These are phyloP conservation scores for Nicotiana tomentosiformis DNA, from an alignment of 257 asterid species.

Conservation along the genomic window DNA sequence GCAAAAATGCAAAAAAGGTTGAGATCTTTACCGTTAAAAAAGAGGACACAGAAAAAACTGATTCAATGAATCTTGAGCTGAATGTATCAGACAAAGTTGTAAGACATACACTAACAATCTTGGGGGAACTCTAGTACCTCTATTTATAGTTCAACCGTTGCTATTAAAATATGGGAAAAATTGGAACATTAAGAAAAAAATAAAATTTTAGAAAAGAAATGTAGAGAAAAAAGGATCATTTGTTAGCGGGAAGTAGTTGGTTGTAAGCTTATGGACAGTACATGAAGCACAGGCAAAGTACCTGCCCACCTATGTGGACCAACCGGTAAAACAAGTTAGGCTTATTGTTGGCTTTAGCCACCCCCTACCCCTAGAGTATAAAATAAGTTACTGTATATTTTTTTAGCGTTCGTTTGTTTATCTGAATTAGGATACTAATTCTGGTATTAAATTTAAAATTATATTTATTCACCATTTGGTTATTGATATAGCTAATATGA, in stretches of 20 bases:
- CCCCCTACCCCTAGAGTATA: neutral
- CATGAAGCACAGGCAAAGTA: neutral
- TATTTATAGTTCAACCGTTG: slow-evolving; percentile 39
- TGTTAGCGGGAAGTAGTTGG: slow-evolving; percentile 15
- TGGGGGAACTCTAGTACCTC: neutral
- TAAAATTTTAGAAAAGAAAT: neutral
- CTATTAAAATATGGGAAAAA: neutral
- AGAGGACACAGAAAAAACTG: neutral
- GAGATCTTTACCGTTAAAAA: slow-evolving; percentile 38
- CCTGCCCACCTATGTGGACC: slow-evolving; percentile 22
- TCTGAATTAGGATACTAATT: too few species aligned
- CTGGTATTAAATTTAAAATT: too few species aligned
- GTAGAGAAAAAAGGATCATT: neutral
- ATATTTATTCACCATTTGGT: too few species aligned
- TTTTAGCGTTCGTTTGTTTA: neutral
- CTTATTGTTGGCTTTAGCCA: slow-evolving; percentile 1
- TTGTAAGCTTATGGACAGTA: neutral
- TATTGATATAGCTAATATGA: too few species aligned
- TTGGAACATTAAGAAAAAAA: neutral
- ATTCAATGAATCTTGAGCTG: slow-evolving; percentile 1
- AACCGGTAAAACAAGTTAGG: slow-evolving; percentile 19
- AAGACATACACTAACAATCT: slow-evolving; percentile 14
- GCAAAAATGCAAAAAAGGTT: slow-evolving; percentile 7
- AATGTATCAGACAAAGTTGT: neutral
- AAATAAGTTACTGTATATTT: neutral